Conservation (phyloP, 495 filamentous ascomycete species). For the Aspergillus sclerotiicarbonarius region DNA sequence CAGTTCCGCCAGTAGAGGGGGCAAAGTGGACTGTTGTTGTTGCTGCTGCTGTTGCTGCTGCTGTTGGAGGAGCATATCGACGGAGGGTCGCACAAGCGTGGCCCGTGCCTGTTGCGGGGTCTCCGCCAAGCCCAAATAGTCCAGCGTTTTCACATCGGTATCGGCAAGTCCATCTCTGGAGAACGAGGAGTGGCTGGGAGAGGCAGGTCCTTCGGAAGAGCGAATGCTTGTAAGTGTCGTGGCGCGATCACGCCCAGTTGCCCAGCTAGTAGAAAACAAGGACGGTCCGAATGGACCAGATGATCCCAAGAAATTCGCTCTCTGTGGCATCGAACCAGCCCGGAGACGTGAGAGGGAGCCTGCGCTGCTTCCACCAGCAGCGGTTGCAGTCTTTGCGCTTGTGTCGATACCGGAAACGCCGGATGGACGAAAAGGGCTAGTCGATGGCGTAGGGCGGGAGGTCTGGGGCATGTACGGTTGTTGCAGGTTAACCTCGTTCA, state of each 20-base stretch:
- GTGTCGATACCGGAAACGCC: conserved; percentile 70
- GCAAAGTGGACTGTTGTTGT: conserved; percentile 54
- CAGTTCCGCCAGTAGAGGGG: conserved; percentile 76
- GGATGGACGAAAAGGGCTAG: conserved; percentile 82
- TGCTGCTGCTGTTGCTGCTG: conserved; percentile 60
- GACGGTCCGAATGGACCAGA: conserved; percentile 82
- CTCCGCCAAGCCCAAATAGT: conserved; percentile 93
- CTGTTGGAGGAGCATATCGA: conserved; percentile 47
- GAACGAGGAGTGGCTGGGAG: conserved; percentile 85
- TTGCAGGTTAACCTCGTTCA: conserved; percentile 58
- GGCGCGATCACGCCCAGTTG: conserved; percentile 69
- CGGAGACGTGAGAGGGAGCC: conserved; percentile 81
- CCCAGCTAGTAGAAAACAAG: conserved; percentile 85
- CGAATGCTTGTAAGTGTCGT: conserved; percentile 83
- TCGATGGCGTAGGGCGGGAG: conserved; percentile 84
- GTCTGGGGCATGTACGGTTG: conserved; percentile 73
- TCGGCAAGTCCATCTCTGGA: conserved; percentile 84
- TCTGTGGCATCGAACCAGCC: conserved; percentile 94
- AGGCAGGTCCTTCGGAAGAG: conserved; percentile 85
- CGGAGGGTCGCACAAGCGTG: conserved; percentile 58
- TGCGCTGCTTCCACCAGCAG: conserved; percentile 50
- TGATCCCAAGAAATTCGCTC: conserved; percentile 59
- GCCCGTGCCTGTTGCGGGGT: conserved; percentile 81
- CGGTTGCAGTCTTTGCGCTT: conserved; percentile 44
- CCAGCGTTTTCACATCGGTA: conserved; percentile 88